phyloP scores from a whole-genome alignment of 768 basidiomycete genomes.

The Omphalotus guepiniiformis region DNA sequence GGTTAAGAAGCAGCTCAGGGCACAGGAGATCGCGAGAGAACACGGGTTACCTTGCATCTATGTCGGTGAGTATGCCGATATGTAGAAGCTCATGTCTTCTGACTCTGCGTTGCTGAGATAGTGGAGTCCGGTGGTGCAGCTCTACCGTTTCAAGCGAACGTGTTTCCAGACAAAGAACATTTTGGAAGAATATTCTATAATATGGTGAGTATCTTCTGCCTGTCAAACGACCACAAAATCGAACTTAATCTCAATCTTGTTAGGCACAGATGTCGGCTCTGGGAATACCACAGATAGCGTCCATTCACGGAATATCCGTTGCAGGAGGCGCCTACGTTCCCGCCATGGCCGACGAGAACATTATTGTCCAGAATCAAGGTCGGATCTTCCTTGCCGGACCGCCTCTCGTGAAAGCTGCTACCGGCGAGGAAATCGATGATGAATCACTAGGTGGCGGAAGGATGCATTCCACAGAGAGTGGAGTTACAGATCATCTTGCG shows the following conservation, averaged over 20 bases:
- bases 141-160: slow-evolving; percentile 88
- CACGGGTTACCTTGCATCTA: slow-evolving; percentile 90
- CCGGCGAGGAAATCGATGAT: slow-evolving; percentile 89
- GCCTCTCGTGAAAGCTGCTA: slow-evolving; percentile 91
- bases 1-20: slow-evolving; percentile 95
- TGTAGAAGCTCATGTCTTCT: no score
- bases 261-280: slow-evolving; percentile 92
- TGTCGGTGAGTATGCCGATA: slow-evolving; percentile 61
- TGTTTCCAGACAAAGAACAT: slow-evolving; percentile 93
- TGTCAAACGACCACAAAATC: no score
- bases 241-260: slow-evolving; percentile 2
- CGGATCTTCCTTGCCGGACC: slow-evolving; percentile 94
- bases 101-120: slow-evolving; percentile 27
- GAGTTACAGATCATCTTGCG: slow-evolving; percentile 87
- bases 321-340: slow-evolving; percentile 94
- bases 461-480: slow-evolving; percentile 91
- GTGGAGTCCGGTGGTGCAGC: slow-evolving; percentile 95
- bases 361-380: slow-evolving; percentile 88
- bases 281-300: slow-evolving; percentile 86
- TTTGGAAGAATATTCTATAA: slow-evolving; percentile 98
- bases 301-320: slow-evolving; percentile 93
- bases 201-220: slow-evolving; percentile 58
- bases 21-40: slow-evolving; percentile 92
- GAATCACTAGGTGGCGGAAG: slow-evolving; percentile 87
- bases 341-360: slow-evolving; percentile 94